Base-by-base conservation (phyloP, 1,284 basidiomycete species). In the Hypsizygus ulmarius region DNA sequence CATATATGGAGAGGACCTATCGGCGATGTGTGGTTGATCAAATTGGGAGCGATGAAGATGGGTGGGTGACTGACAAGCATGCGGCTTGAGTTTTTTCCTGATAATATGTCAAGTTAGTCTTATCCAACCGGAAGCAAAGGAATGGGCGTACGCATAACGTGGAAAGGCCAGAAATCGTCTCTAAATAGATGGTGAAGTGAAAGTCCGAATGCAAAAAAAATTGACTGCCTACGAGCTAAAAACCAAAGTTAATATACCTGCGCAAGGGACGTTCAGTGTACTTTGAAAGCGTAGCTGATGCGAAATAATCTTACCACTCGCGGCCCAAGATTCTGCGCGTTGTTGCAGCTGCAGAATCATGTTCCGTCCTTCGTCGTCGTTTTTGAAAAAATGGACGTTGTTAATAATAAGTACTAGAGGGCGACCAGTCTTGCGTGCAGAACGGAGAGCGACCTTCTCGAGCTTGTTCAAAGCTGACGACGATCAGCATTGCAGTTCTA, bases 271-370 rank as follows among this genome's bases (percentile, higher is more conserved):
- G 7, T 25, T 25, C 5, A 35, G 5, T 12, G 14, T 21, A 6
- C 9, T 36, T 14, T 37, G 18, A 28, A 34, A 49, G 28, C 39
- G 9, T 27, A 18, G 38, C 29, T 33, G 16, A 28, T 15, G 33
- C 5, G 34, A 27, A 14, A 34, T 27, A 44, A n/a, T 16, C 78
- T 56, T 57, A 87, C 90, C 75, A 65, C 84, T 82, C 9, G 87
- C 85, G 1, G 87, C 83, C 90, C 92, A 94, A 8, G 82, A 70
- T 63, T 93, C 91, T 3, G 90, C 91, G 39, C 83, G 78, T 60
- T 90, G 89, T 62, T 93, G 92, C 12, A 93, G 73, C 61, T 92
- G 90, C 53, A 92, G 70, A 7, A 95, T 69, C 65, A 93, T 77
- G 27, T 85, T 80, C 51, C 77, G 74, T 0, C 90, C 91, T 19